phyloP scores from a whole-genome alignment of 2,329 filamentous ascomycete species.

The Monascus ruber region DNA sequence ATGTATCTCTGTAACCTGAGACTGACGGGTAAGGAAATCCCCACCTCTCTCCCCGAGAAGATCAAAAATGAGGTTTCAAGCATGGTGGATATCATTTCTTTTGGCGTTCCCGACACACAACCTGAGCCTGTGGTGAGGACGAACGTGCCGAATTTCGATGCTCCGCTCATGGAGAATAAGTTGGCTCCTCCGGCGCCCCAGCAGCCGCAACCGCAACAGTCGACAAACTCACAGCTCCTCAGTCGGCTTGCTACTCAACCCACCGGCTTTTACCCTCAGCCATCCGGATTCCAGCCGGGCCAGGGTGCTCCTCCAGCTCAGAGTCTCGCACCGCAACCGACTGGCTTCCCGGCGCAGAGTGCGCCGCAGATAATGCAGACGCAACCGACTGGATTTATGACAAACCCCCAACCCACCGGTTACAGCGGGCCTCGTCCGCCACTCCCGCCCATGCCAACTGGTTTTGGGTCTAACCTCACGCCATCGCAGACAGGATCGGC shows the following conservation, averaged over 20 bases:
- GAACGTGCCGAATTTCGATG: constrained; percentile 62
- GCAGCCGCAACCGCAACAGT: constrained; percentile 59
- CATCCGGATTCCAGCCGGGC: constrained; percentile 56
- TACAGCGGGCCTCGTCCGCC: constrained; percentile 72
- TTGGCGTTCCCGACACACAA: constrained; percentile 69
- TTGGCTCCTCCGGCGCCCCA: constrained; percentile 42
- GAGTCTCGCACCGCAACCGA: constrained; percentile 23
- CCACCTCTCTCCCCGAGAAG: constrained; percentile 62
- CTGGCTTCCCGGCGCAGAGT: constrained; percentile 34
- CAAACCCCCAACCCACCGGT: constrained; percentile 62
- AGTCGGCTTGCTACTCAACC: constrained; percentile 45
- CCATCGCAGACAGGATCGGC: constrained; percentile 56
- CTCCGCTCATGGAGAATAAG: constrained; percentile 39
- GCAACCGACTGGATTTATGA: constrained; percentile 60
- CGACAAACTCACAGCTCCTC: constrained; percentile 55
- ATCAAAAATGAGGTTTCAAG: constrained; percentile 96
- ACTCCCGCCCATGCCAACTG: constrained; percentile 71
- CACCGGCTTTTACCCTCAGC: constrained; percentile 44
- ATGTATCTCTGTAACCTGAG: constrained; percentile 98
- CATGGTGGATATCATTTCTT: constrained; percentile 99
- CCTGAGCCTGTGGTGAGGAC: constrained; percentile 42
- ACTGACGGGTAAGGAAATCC: constrained; percentile 74
- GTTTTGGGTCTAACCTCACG: constrained; percentile 51
- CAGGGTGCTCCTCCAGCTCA: constrained; percentile 36
- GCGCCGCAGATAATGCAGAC: constrained; percentile 48